Evolutionary conservation across 306 rosid genomes (phyloP), one percentile per base, ranked within the genome.

Genomic region (Cucurbita moschata): DNA sequence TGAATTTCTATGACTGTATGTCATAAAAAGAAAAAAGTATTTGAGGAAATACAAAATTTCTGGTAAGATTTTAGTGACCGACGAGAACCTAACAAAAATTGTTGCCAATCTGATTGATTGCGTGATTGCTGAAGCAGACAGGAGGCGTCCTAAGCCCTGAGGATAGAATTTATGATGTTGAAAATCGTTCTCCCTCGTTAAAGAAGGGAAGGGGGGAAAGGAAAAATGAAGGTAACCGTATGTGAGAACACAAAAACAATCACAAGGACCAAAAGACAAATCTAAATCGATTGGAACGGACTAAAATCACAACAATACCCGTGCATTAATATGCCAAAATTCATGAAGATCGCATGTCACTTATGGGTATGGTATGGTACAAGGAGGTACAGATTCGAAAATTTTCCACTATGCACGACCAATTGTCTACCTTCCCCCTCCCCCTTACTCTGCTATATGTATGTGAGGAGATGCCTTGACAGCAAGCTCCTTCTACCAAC

Each of bases 361-460:
- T 9, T 26, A 50, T 70, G 74, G 74, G 30, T 16, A 63, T 16
- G 43, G 5, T 30, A 18, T 15, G 6, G 59, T 69, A 49, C 59
- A 70, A 70, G 57, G 57, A 7, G 42, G 14, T 49, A 49, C 73
- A 69, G 18, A 7, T 44, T 14, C 56, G 39, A 1, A 46, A 68
- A 21, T 15, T 47, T 69, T 69, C 58, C 57, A 69, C 7, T 69
- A 69, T 69, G 23, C 73, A 69, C 73, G 49, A 49, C 73, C 58
- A 69, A 69, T 54, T 68, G 56, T 68, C 73, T 23, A 47, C 73
- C 56, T 46, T 30, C 40, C 21, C 57, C 35, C 35, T 30, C 35
- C 4, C 26, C 26, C 26, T 26, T 26, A 26, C 35, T 30, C 35
- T 30, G 35, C 35, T 30, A 65, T 30, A 65, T 42, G 15, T 65